phyloP scores from a whole-genome alignment of 495 filamentous ascomycete genomes.

The Pyronema domesticum region DNA sequence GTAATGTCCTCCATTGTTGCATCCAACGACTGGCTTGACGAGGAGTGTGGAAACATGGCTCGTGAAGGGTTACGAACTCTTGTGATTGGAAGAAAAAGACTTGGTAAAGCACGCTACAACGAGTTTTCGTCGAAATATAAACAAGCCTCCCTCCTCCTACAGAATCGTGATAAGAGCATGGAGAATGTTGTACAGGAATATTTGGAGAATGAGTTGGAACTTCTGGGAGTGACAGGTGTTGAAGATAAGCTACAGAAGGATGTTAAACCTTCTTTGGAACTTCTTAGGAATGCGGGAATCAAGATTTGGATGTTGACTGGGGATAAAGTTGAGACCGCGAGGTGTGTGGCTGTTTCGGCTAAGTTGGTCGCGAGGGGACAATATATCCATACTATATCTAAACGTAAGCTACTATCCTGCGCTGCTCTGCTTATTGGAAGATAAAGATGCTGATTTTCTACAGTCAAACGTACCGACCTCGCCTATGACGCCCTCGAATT shows the following conservation, averaged over 20 bases:
- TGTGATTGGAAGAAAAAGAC: slow-evolving; percentile 71
- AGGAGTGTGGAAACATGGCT: slow-evolving; percentile 98
- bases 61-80: slow-evolving; percentile 87
- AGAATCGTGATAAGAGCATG: slow-evolving; percentile 63
- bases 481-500: slow-evolving; percentile 77
- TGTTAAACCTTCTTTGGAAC: slow-evolving; percentile 84
- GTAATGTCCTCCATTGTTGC: slow-evolving; percentile 91
- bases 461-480: slow-evolving; percentile 48
- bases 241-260: slow-evolving; percentile 91
- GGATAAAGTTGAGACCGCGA: slow-evolving; percentile 95
- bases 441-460: slow-evolving; percentile 1
- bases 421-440: neutral
- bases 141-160: slow-evolving; percentile 61
- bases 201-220: slow-evolving; percentile 74
- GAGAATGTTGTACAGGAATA: slow-evolving; percentile 58
- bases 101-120: slow-evolving; percentile 57
- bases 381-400: slow-evolving; percentile 85
- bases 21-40: slow-evolving; percentile 94
- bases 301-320: slow-evolving; percentile 99
- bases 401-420: slow-evolving; percentile 29
- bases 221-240: slow-evolving; percentile 90
- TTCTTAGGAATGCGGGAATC: slow-evolving; percentile 94
- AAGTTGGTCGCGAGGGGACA: slow-evolving; percentile 91
- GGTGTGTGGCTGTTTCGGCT: slow-evolving; percentile 85
- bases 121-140: slow-evolving; percentile 61